Evolutionary conservation across 2,329 filamentous ascomycete genomes (phyloP), one percentile per base, ranked within the genome.

Genomic region (Fusarium falciforme): DNA sequence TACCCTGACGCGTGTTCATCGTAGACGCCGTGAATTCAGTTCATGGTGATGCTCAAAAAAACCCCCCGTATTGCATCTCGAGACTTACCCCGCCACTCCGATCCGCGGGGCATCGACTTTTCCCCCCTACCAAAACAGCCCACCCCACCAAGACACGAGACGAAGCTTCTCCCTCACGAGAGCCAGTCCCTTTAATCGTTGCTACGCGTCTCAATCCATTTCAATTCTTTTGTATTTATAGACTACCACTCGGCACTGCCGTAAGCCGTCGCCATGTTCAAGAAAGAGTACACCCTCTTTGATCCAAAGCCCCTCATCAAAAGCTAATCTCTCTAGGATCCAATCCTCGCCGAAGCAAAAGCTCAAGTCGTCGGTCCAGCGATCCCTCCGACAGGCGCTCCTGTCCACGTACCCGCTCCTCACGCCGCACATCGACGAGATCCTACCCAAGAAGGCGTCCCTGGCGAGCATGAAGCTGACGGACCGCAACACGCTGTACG

Each of bases 281-380:
- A 97, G 82, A 97, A 96, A 88, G 94, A 97, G 94, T 96, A 84
- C 81, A 89, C 85, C 29, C 36, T 33, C 58, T 40, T 49, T 20
- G 33, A 54, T 44, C 20, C 44, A 31, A 63, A 57, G 54, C 38
- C 57, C 38, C 38, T 61, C 65, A 42, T 57, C 27, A 33, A 29
- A 31, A 33, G 58, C 76, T 79, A 75, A 80, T 74, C 70, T 17
- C 38, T 38, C 29, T 76, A 91, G 98, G 82, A 87, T 91, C 79
- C 86, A 74, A 35, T 33, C 92, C 29, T 91, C 93, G 76, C 92
- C 94, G 66, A 97, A 96, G 86, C 94, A 95, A 78, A 98, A 98
- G 88, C 94, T 98, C 84, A 99, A 98, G 86, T 98, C 96, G 75
- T 98, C 95, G 27, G 94, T 94, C 66, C 95, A 98, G 87, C 94